Conservation (phyloP, 371 early-diverging fungal species). For the Basidiobolus meristosporus region DNA sequence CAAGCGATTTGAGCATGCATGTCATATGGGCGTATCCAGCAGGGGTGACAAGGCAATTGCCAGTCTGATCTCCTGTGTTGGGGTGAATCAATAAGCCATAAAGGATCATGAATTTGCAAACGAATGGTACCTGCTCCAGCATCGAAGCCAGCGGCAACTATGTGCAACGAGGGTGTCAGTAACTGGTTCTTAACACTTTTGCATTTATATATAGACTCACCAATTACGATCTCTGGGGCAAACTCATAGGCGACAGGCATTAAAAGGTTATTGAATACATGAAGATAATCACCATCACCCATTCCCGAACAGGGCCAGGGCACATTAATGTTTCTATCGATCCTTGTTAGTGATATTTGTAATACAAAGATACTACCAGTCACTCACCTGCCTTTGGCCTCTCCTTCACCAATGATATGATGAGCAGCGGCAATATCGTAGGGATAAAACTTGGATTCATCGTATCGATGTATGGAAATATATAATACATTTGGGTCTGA, state of each 20-base stretch:
- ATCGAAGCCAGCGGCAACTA: conserved; percentile 82
- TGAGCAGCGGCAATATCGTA: conserved; percentile 24
- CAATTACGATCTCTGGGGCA: conserved; percentile 60
- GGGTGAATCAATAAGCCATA: neutral
- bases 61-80: conserved; percentile 64
- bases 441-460: conserved; percentile 63
- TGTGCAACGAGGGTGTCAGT: neutral
- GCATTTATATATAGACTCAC: conserved; percentile 12
- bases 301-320: conserved; percentile 60
- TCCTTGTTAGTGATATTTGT: neutral
- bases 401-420: conserved; percentile 30
- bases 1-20: conserved; percentile 35
- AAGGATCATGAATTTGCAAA: neutral
- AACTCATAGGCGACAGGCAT: conserved; percentile 74
- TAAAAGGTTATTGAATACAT: conserved; percentile 54
- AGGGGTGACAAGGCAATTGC: conserved; percentile 66
- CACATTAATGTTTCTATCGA: conserved; percentile 56
- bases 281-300: conserved; percentile 72
- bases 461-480: conserved; percentile 71
- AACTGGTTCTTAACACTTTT: neutral
- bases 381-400: conserved; percentile 39
- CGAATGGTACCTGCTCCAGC: conserved; percentile 33
- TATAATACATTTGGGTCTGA: conserved; percentile 59
- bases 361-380: neutral
- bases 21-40: conserved; percentile 76